Base-by-base conservation (phyloP, 2,329 filamentous ascomycete species). In the Phaeophleospora eucalypticola region DNA sequence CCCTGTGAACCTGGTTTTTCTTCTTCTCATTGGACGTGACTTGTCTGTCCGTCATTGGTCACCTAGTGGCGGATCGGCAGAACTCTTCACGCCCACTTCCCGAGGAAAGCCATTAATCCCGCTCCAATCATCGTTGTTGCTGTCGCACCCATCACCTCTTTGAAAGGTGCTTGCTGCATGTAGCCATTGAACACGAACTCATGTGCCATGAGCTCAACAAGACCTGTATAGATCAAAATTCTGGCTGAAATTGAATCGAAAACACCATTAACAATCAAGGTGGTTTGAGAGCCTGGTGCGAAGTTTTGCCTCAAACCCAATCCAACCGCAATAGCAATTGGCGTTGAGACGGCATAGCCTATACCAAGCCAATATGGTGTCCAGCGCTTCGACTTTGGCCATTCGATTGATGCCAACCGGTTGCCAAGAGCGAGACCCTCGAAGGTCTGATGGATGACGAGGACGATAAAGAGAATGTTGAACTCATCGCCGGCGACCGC, bases 151-250 rank as follows among this genome's bases (percentile, higher is more conserved):
- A 89, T 66, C 51, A 89, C 78, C 42, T 81, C 78, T 51, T 78
- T 78, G 29, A 94, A 72, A 1, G 81, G 80, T 0, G 86, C 86
- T 48, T 81, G 81, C 48, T 85, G 82, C 89, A 96, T 95, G 56
- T 86, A 81, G 3, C 80, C 79, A 67, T 87, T 93, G 71, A 95
- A 95, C 86, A 97, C 89, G 72, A 96, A 96, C 68, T 97, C 91
- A 63, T 95, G 89, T 0, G 91, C 91, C 75, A 96, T 84, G 34
- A 97, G 75, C 72, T 97, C 91, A 4, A 97, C 89, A 17, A 97
- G 74, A 3, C 89, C 89, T 0, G 91, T 96, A 69, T 96, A 97
- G 58, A 97, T 85, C 49, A 96, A 74, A 50, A 96, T 95, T 21
- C 91, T 90, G 1, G 89, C 87, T 41, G 84, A 89, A 59, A 96